Base-by-base conservation (phyloP, 257 asterid genomes). In the Primulina eburnea region DNA sequence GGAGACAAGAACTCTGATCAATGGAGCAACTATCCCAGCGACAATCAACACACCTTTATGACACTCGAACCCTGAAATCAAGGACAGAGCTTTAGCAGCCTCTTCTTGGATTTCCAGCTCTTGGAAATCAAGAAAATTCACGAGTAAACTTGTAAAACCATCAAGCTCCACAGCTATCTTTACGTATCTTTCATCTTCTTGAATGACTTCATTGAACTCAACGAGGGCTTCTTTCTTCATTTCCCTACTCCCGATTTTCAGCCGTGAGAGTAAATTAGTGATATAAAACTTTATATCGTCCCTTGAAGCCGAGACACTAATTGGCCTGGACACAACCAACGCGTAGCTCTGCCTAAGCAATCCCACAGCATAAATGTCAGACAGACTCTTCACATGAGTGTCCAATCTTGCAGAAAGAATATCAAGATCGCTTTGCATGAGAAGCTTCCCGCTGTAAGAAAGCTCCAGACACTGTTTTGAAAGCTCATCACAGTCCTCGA, bases 371-470 rank as follows among this genome's bases (percentile, higher is more conserved):
- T 91, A 88, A 21, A 89, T 88, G 24, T 88, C 96, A 14, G 86
- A 77, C 0, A 89, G 57, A 57, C 75, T 76, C 80, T 60, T 82
- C 1, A 72, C 69, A 71, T 91, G 90, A 30, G 37, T 40, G 57
- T 87, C 88, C 73, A 94, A 70, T 57, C 79, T 88, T 43, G 84
- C 76, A 10, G 87, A 80, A 1, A 85, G 38, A 60, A 86, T 73
- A 71, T 91, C 97, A 37, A 91, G 92, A 83, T 91, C 92, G 73
- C 99, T 94, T 71, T 89, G 92, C 97, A 88, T 94, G 68, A 79
- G 95, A 24, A 94, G 85, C 82, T 94, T 94, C 67, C 99, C 96
- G 61, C 86, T 67, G 55, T 79, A 91, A 16, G 97, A 84, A 26
- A 71, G 64, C 8, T 82, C 85, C 68, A 83, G 55, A 37, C 99